Evolutionary conservation across 2,329 filamentous ascomycete genomes (phyloP).

Genomic region (Alternaria atra): DNA sequence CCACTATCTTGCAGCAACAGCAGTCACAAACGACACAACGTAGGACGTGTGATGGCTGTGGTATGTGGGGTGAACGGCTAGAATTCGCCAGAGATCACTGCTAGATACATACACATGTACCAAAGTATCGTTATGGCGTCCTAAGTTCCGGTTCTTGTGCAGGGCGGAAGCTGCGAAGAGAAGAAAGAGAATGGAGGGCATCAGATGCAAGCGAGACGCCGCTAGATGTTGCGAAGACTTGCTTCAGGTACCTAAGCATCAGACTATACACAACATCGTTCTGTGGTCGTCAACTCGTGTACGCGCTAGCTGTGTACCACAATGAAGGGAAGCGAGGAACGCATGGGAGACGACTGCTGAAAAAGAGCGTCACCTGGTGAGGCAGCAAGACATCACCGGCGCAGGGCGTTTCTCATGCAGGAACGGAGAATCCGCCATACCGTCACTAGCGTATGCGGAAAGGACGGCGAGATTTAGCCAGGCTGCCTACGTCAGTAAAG

Average conservation of each 20-base stretch:
- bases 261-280: neutral
- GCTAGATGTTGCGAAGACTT: neutral
- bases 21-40: neutral
- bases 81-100: neutral
- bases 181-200: neutral
- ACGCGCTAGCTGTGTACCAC: neutral
- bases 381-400: neutral
- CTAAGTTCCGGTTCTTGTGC: neutral
- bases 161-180: neutral
- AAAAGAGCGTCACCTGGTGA: neutral
- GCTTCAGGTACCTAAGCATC: neutral
- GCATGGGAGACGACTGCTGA: neutral
- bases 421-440: neutral
- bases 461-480: neutral
- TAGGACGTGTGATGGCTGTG: neutral
- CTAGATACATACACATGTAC: neutral
- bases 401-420: neutral
- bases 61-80: neutral
- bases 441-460: neutral
- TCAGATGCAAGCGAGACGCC: neutral
- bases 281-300: neutral
- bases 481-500: neutral
- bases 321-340: no score
- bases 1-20: neutral
- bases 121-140: neutral